Evolutionary conservation across 208 protist genomes (phyloP).

Genomic region (Leishmania gerbilli): DNA sequence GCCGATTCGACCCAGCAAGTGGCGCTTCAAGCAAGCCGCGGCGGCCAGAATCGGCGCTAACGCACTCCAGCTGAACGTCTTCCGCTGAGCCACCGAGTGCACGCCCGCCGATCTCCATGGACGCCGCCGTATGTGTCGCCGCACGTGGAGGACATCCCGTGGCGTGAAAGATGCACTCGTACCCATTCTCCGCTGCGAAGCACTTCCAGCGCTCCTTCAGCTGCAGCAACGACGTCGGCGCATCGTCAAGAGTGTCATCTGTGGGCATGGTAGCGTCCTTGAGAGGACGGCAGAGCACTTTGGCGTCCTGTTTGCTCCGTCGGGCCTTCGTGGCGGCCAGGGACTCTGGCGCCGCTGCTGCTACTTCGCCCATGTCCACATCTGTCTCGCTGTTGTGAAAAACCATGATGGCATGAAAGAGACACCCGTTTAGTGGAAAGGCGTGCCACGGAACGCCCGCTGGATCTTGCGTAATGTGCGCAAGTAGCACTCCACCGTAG

Average conservation of each 20-base stretch:
- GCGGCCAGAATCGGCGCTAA: conserved; percentile 5
- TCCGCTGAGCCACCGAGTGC: neutral
- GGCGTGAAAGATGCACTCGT: conserved; percentile 30
- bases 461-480: conserved; percentile 29
- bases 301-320: neutral
- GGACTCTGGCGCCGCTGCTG: neutral
- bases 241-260: neutral
- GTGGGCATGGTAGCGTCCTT: neutral
- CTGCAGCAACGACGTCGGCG: neutral
- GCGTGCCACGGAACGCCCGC: conserved; percentile 50
- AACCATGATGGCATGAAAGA: conserved; percentile 48
- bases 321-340: neutral
- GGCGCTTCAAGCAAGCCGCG: conserved; percentile 46
- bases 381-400: conserved; percentile 8
- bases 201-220: conserved; percentile 24
- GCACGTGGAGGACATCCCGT: neutral
- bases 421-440: conserved; percentile 24
- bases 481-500: conserved; percentile 50
- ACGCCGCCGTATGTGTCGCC: neutral
- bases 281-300: neutral
- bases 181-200: conserved; percentile 35
- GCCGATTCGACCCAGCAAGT: conserved; percentile 40
- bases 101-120: neutral
- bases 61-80: conserved; percentile 2
- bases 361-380: neutral